Evolutionary conservation across 2,329 filamentous ascomycete genomes (phyloP), one percentile per base, ranked within the genome.

Genomic region (Pezicula rhizophila): DNA sequence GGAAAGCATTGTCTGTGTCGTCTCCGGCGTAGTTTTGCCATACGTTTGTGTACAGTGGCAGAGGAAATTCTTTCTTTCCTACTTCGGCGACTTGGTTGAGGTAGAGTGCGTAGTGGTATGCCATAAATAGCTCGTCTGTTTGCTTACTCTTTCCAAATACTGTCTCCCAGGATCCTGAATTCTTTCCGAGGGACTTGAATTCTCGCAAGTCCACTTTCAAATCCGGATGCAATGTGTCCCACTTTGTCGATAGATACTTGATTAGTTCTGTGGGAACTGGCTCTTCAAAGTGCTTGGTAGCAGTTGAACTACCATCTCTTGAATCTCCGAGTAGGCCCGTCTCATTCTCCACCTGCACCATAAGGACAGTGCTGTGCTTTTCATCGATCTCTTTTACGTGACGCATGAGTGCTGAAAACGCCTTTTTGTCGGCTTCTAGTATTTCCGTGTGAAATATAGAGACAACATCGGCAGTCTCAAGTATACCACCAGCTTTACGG

Each of bases 331-430:
- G 62, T 0, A 79, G 51, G 0, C 77, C 76, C 0, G 68, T 68
- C 61, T 79, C 76, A 38, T 79, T 79, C 59, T 80, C 73, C n/a
- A 80, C 75, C 52, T 79, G 76, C 0, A 78, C 69, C 76, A 79
- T 79, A 2, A 79, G 53, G 0, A 79, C 75, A 0, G 75, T 79
- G 2, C 64, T 68, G 39, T 78, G 65, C 10, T 66, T 58, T 1
- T 60, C 61, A 41, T 79, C 75, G 4, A 78, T 57, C 2, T 72
- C 60, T 6, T 68, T 68, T 10, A 73, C 42, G 45, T 73, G 69
- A 5, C 53, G 51, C 62, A 73, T 62, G 8, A 74, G 57, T 31
- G 52, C 56, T 1, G 50, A 48, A 50, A 72, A 74, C 1, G 70
- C 70, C 50, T 62, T 68, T 0, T 63, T 59, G 52, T 74, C 70